Evolutionary conservation across 768 basidiomycete genomes (phyloP), one percentile per base, ranked within the genome.

Genomic region (Russula sp.): DNA sequence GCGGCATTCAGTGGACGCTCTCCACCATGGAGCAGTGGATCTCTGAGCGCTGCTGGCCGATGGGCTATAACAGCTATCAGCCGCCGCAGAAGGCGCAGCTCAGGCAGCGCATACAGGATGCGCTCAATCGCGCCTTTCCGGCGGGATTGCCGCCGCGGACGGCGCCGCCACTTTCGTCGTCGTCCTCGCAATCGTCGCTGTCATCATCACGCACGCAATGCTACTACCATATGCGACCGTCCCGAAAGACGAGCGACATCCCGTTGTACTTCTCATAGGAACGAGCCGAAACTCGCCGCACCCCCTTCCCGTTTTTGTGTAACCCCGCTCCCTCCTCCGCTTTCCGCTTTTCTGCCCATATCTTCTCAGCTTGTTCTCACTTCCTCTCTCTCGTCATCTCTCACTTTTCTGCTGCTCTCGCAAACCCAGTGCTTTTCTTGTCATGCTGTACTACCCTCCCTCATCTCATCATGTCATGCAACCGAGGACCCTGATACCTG

Each of bases 11-110:
- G 20, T 88, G 87, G 87, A 83, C 79, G 0, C 72, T 77, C 2
- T 72, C 77, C 2, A 68, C 76, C 20, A 74, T 89, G 58, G 83
- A 86, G 68, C 58, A 67, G 3, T 88, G 86, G 86, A 72, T 89
- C 18, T 69, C 75, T 36, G 75, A 74, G 0, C 74, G 80, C 16
- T 87, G 86, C 65, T 83, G 79, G 75, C 78, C 84, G 5, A 88
- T 88, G 85, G 78, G 80, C 0, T 88, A 86, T 65, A 67, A 71
- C 1, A 67, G 65, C 0, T 87, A 83, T 65, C 77, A 79, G 34
- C 70, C 75, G 0, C 70, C 71, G 45, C 76, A 78, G 67, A 73
- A 76, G 58, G 72, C 73, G 18, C 76, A 79, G 59, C 78, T 84
- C 68, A 74, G 77, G 18, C 70, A 72, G 5, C 77, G 81, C 18